A percentile compares a stretch with the other conserved stretches of the same genome.
Evolutionary conservation across 2,329 filamentous ascomycete genomes (phyloP).

Genomic region (Parastagonospora avenae): DNA sequence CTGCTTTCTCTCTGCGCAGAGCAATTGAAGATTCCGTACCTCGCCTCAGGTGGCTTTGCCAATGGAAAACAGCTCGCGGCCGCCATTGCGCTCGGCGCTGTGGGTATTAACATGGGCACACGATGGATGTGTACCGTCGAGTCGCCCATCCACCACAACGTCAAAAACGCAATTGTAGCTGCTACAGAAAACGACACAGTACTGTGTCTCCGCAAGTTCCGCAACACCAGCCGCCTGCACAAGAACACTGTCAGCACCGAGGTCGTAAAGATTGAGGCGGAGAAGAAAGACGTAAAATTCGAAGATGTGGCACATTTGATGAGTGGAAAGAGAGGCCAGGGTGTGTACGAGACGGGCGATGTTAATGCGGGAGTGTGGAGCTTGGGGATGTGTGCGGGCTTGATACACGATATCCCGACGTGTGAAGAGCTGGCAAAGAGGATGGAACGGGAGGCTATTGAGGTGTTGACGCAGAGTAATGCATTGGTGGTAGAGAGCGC

Average conservation of each 20-base stretch:
- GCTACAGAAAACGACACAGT: conserved; percentile 31
- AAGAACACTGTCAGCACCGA: conserved; percentile 33
- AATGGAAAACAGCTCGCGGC: conserved; percentile 32
- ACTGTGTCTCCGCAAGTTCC: conserved; percentile 32
- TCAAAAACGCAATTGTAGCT: conserved; percentile 33
- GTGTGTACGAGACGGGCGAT: conserved; percentile 34
- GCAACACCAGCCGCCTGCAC: conserved; percentile 31
- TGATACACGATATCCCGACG: conserved; percentile 56
- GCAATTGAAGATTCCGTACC: conserved; percentile 34
- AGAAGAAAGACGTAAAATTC: conserved; percentile 32
- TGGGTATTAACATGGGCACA: conserved; percentile 36
- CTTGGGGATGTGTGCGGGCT: conserved; percentile 94
- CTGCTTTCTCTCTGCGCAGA: conserved; percentile 29
- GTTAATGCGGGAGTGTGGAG: conserved; percentile 48
- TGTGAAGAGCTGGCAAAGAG: conserved; percentile 43
- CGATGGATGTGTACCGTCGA: conserved; percentile 36
- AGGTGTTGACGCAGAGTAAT: conserved; percentile 25
- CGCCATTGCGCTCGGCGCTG: conserved; percentile 31
- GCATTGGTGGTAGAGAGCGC: conserved; percentile 19
- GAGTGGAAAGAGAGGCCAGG: conserved; percentile 32
- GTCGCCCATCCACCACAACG: conserved; percentile 30
- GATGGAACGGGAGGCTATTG: conserved; percentile 35
- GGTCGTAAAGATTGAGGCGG: conserved; percentile 31
- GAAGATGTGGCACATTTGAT: conserved; percentile 36
- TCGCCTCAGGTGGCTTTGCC: conserved; percentile 34